Percentiles rank a stretch among this genome's conserved stretches.
phyloP scores from a whole-genome alignment of 257 asterid species.

The Schizonepeta tenuifolia region DNA sequence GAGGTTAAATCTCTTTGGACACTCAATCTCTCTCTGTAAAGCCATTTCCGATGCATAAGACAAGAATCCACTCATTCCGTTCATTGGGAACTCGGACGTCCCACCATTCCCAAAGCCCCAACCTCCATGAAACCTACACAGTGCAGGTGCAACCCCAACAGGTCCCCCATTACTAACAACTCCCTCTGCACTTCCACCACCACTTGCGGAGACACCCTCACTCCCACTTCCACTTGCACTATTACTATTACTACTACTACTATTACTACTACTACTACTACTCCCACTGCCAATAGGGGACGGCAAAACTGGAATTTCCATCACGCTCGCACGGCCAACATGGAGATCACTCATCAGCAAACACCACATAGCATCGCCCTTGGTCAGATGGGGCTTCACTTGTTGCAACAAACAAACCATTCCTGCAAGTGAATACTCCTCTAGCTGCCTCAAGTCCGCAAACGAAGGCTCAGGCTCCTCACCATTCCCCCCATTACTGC shows the following conservation, averaged over 20 bases:
- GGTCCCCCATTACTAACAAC: slow-evolving; percentile 57
- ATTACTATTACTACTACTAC: slow-evolving; percentile 9
- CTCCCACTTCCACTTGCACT: slow-evolving; percentile 34
- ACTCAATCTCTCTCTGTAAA: slow-evolving; percentile 81
- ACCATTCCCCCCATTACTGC: slow-evolving; percentile 31
- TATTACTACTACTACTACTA: slow-evolving; percentile 26
- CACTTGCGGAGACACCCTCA: slow-evolving; percentile 40
- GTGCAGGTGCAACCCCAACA: slow-evolving; percentile 71
- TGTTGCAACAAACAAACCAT: slow-evolving; percentile 90
- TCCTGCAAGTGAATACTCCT: slow-evolving; percentile 81
- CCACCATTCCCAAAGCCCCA: slow-evolving; percentile 87
- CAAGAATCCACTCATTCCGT: slow-evolving; percentile 54
- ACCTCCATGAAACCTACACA: slow-evolving; percentile 87
- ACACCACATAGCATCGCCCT: slow-evolving; percentile 97
- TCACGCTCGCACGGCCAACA: slow-evolving; percentile 83
- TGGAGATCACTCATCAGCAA: slow-evolving; percentile 89
- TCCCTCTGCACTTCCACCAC: slow-evolving; percentile 42
- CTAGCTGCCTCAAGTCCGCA: slow-evolving; percentile 75
- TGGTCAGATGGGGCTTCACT: slow-evolving; percentile 77
- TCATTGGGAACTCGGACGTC: slow-evolving; percentile 63
- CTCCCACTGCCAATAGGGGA: slow-evolving; percentile 44
- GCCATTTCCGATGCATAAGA: slow-evolving; percentile 63
- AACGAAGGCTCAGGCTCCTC: slow-evolving; percentile 58
- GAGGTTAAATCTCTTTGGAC: slow-evolving; percentile 87
- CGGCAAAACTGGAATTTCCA: slow-evolving; percentile 77